Conservation (phyloP, 192 early-diverging fungal genomes). For the Podila clonocystis region DNA sequence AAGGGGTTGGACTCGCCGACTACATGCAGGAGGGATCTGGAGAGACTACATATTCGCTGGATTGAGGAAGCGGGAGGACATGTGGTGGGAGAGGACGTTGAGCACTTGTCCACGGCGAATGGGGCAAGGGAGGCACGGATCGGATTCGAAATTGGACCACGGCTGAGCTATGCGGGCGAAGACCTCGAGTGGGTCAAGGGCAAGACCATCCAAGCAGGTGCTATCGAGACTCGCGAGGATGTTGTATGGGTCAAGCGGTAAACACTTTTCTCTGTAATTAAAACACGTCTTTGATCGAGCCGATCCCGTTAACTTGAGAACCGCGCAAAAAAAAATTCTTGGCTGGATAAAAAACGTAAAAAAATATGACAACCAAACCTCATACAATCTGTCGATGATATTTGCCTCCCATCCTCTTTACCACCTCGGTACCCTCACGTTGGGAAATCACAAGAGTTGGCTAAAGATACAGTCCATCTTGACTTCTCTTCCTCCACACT, state of each 20-base stretch:
- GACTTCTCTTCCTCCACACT: no score
- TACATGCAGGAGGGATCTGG: slow-evolving; percentile 83
- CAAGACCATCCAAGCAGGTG: slow-evolving; percentile 46
- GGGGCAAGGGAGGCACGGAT: slow-evolving; percentile 17
- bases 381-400: no score
- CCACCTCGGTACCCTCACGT: no score
- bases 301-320: no score
- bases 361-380: no score
- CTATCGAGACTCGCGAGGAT: slow-evolving; percentile 11
- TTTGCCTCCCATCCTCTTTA: no score
- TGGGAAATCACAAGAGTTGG: no score
- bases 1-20: slow-evolving; percentile 84
- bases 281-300: no score
- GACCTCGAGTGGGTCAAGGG: slow-evolving; percentile 79
- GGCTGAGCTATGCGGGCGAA: slow-evolving; percentile 88
- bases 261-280: no score
- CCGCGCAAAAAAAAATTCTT: no score
- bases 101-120: slow-evolving; percentile 35
- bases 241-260: background rate
- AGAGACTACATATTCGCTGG: slow-evolving; percentile 79
- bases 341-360: no score
- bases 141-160: slow-evolving; percentile 82
- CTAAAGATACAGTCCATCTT: no score
- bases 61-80: slow-evolving; percentile 79
- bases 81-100: slow-evolving; percentile 54